Evolutionary conservation across 768 basidiomycete genomes (phyloP), one percentile per base, ranked within the genome.

Genomic region (Brasilioporus rufonigricans): DNA sequence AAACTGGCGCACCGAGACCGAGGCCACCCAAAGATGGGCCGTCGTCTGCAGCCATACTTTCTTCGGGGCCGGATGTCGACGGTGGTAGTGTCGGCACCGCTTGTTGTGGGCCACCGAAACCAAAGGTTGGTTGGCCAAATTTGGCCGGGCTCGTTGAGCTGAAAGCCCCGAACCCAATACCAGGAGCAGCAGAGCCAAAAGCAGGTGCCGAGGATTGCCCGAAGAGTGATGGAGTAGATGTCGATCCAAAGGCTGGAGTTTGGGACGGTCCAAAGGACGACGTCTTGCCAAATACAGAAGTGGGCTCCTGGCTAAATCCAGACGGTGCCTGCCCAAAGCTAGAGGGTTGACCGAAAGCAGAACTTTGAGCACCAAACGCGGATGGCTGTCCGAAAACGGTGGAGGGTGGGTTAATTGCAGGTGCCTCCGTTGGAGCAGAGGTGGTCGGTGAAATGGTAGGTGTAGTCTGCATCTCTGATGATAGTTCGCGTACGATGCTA

Each of bases 351-450:
- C 73, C 72, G 49, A 78, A 76, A 2, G 32, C 49, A 35, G 73
- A 50, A 29, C 51, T 27, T 18, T 61, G 68, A 46, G 43, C 29
- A 48, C 68, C 56, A 56, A 73, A 61, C 12, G 67, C 60, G 4
- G 71, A 59, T 23, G 70, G 39, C 49, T 70, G 71, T 21, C 76
- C 71, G 56, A 77, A 77, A 10, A 66, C 65, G 50, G 76, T 41
- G 11, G 71, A 48, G 4, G 70, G 49, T 14, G 61, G 61, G 27
- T 64, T 72, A 55, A 73, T 75, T 12, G 60, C 48, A n/a, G 67
- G 53, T 24, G 56, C 47, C 48, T 63, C 55, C 35, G 67, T 50
- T n/a, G 55, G 54, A 12, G 44, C 45, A 44, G 64, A 52, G 18
- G 49, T 36, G 6, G 55, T 60, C 16, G 69, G 64, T 16, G 67